Evolutionary conservation across 345 rosid species (phyloP).

Genomic region (Sonneratia alba): DNA sequence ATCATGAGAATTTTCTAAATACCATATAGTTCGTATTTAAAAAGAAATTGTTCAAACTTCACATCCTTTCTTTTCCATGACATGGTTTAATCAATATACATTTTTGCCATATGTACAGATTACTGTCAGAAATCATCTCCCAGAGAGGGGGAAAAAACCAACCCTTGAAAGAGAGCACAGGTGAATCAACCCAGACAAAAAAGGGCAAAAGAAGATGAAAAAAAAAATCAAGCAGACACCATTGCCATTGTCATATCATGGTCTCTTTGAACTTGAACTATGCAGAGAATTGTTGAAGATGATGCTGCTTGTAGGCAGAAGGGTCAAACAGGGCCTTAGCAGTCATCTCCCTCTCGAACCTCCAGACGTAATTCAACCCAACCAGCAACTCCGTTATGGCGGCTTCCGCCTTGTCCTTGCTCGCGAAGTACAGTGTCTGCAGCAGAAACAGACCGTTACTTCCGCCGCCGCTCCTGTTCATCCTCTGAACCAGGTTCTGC

Average conservation of each 20-base stretch:
- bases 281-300: not conserved
- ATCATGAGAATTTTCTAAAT: too few relatives aligned
- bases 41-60: not conserved
- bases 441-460: constrained; percentile 45
- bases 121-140: not conserved
- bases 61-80: not conserved
- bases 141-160: too few relatives aligned
- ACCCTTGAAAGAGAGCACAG: too few relatives aligned
- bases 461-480: not conserved
- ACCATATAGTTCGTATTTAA: too few relatives aligned
- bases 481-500: constrained; percentile 38
- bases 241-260: not conserved
- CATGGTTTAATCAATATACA: not conserved
- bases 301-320: constrained; percentile 20
- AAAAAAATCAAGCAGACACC: not conserved
- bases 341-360: constrained; percentile 95
- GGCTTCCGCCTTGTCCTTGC: constrained; percentile 80
- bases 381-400: constrained; percentile 89
- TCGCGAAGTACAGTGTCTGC: constrained; percentile 73
- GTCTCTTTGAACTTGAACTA: not conserved
- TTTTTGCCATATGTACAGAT: not conserved
- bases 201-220: not conserved
- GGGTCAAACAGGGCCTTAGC: constrained; percentile 65
- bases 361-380: constrained; percentile 93
- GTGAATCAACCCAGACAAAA: not conserved